Evolutionary conservation across 2,329 filamentous ascomycete species (phyloP).

Genomic region (Alternaria brassicae): DNA sequence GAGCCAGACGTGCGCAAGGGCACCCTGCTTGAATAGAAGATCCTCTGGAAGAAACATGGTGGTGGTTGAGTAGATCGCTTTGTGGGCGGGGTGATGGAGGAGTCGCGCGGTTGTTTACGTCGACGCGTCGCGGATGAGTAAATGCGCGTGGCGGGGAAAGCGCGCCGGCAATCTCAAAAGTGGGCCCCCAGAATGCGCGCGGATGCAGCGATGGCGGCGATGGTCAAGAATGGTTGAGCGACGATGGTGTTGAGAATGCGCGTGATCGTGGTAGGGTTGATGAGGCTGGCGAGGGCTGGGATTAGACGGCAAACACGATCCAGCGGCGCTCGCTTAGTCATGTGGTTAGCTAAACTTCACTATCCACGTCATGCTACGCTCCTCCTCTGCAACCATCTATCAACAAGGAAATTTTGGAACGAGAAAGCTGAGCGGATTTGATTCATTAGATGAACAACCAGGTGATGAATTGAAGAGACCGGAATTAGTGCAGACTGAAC

Average conservation of each 20-base stretch:
- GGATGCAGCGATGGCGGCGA: conserved; percentile 32
- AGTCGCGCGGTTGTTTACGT: conserved; percentile 42
- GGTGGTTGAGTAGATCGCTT: conserved; percentile 21
- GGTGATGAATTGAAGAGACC: not conserved
- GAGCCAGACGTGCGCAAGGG: conserved; percentile 95
- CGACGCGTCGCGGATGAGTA: conserved; percentile 39
- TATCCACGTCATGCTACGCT: not conserved
- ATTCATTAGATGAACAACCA: too few species aligned
- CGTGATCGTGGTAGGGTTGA: conserved; percentile 25
- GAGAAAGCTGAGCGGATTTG: not conserved
- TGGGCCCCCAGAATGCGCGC: conserved; percentile 27
- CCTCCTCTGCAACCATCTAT: not conserved
- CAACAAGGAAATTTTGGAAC: not conserved
- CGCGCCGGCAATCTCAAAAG: conserved; percentile 30
- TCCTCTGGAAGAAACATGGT: conserved; percentile 98
- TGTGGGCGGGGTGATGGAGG: conserved; percentile 20
- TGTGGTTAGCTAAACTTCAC: not conserved
- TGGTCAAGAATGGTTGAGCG: conserved; percentile 19
- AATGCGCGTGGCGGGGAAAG: conserved; percentile 32
- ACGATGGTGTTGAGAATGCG: conserved; percentile 34
- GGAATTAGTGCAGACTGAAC: not conserved
- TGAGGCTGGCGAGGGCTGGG: conserved; percentile 19
- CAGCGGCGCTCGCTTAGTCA: conserved; percentile 14
- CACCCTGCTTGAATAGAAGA: conserved; percentile 94
- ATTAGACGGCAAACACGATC: conserved; percentile 13